Conservation (phyloP, 2,329 filamentous ascomycete genomes). For the Trichoderma endophyticum region DNA sequence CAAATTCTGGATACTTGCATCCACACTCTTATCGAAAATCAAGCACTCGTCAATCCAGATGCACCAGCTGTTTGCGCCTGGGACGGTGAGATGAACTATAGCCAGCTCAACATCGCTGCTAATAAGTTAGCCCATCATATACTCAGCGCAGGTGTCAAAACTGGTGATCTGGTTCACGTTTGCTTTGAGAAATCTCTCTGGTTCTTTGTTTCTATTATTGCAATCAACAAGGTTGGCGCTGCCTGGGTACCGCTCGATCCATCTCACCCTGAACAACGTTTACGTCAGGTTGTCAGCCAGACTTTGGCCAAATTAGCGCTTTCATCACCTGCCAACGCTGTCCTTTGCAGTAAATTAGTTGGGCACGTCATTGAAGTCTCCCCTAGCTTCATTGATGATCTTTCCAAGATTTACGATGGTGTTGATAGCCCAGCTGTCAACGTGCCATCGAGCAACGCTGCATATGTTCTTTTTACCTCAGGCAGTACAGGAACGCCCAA, state of each 20-base stretch:
- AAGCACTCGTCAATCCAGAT: not conserved
- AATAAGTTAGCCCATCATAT: not conserved
- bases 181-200: slow-evolving; percentile 24
- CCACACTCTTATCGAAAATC: slow-evolving; percentile 1
- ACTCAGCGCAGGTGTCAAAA: slow-evolving; percentile 22
- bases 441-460: not conserved
- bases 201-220: slow-evolving; percentile 26
- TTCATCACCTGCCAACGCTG: slow-evolving; percentile 1
- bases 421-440: not conserved
- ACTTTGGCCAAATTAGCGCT: not conserved
- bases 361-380: slow-evolving; percentile 1
- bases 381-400: not conserved
- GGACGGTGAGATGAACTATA: slow-evolving; percentile 25
- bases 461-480: slow-evolving; percentile 51
- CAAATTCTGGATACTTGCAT: slow-evolving; percentile 10
- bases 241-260: slow-evolving; percentile 16
- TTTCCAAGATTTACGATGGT: not conserved
- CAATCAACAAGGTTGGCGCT: slow-evolving; percentile 29
- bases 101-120: slow-evolving; percentile 17
- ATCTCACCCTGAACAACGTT: not conserved
- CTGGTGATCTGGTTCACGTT: slow-evolving; percentile 21
- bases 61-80: slow-evolving; percentile 21
- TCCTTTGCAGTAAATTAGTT: not conserved
- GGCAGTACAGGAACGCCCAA: slow-evolving; percentile 55
- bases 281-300: slow-evolving; percentile 7